phyloP scores from a whole-genome alignment of 139 green algal species.

The Microglena sp. region DNA sequence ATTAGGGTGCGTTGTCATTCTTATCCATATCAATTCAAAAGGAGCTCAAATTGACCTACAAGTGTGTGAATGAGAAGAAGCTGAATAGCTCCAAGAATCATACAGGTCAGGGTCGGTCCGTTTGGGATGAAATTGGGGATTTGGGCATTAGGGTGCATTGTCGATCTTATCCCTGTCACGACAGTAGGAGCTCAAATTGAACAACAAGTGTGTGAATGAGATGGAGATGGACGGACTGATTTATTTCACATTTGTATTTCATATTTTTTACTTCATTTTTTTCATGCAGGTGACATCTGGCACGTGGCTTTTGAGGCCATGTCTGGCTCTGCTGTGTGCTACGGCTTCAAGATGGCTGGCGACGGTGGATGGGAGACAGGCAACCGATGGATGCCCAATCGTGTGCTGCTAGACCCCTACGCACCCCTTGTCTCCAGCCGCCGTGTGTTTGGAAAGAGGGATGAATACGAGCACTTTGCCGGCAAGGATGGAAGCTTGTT shows the following conservation, averaged over 20 bases:
- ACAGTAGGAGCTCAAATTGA: background rate
- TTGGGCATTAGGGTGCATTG: background rate
- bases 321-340: constrained; percentile 18
- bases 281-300: constrained; percentile 29
- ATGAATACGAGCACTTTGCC: constrained; percentile 70
- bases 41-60: background rate
- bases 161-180: background rate
- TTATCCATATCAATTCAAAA: background rate
- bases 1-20: too few relatives aligned
- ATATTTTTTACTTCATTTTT: background rate
- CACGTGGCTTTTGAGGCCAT: constrained; percentile 57
- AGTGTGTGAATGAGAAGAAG: background rate
- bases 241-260: background rate
- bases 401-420: constrained; percentile 78
- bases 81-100: background rate
- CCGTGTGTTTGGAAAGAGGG: constrained; percentile 54
- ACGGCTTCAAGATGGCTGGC: constrained; percentile 37
- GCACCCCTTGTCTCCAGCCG: constrained; percentile 64
- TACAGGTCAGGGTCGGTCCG: too few relatives aligned
- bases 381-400: constrained; percentile 54
- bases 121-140: too few relatives aligned
- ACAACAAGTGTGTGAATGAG: background rate
- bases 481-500: constrained; percentile 64
- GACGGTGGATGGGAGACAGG: constrained; percentile 69
- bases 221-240: background rate